Evolutionary conservation across 2,329 filamentous ascomycete genomes (phyloP).

Genomic region (Botrytis fabae): DNA sequence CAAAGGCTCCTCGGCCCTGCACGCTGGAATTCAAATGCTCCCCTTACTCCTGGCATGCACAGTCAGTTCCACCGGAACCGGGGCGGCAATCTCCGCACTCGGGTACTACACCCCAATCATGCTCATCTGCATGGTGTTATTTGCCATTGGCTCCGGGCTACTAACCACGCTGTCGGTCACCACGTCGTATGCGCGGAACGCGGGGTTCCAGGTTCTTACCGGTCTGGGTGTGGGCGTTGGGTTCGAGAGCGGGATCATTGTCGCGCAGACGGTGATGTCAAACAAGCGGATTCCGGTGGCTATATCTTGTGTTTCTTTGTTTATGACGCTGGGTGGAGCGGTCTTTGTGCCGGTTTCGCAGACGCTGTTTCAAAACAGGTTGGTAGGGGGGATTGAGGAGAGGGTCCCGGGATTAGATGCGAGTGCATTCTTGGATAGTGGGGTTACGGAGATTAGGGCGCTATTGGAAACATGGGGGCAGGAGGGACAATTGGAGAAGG

Average conservation of each 20-base stretch:
- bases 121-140: slow-evolving; percentile 44
- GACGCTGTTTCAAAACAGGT: slow-evolving; percentile 64
- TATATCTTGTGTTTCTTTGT: slow-evolving; percentile 57
- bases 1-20: slow-evolving; percentile 43
- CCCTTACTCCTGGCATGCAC: slow-evolving; percentile 47
- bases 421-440: slow-evolving; percentile 52
- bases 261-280: slow-evolving; percentile 52
- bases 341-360: slow-evolving; percentile 65
- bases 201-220: slow-evolving; percentile 58
- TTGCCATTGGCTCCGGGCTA: slow-evolving; percentile 45
- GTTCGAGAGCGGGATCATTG: slow-evolving; percentile 32
- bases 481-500: slow-evolving; percentile 45
- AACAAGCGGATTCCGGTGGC: slow-evolving; percentile 52
- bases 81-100: slow-evolving; percentile 42
- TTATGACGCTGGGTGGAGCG: slow-evolving; percentile 65
- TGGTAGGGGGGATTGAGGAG: slow-evolving; percentile 52
- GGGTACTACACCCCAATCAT: slow-evolving; percentile 50
- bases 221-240: slow-evolving; percentile 31
- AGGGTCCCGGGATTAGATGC: slow-evolving; percentile 49
- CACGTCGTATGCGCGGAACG: slow-evolving; percentile 51
- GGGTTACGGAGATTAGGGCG: slow-evolving; percentile 51
- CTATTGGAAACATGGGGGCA: slow-evolving; percentile 48
- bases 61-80: slow-evolving; percentile 44
- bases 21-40: slow-evolving; percentile 47
- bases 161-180: slow-evolving; percentile 45